Percentiles rank a stretch among this genome's conserved stretches.
Conservation (phyloP, 108 stramenopile species). For the Fragilaria radians region DNA sequence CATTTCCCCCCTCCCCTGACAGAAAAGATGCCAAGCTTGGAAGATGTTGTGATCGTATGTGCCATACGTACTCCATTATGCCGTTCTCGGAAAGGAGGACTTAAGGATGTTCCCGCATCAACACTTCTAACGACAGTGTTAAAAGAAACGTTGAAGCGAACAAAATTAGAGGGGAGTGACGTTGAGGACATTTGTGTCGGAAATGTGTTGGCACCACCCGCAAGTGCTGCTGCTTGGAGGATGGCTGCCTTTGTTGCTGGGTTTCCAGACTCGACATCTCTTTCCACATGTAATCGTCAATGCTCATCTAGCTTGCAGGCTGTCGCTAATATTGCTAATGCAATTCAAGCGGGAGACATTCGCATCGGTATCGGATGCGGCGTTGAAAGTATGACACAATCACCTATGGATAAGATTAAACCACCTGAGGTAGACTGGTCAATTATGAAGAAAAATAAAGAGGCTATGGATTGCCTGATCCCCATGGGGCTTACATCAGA, state of each 20-base stretch:
- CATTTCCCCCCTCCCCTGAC: neutral
- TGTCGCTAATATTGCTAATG: conserved; percentile 79
- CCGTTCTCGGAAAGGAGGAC: conserved; percentile 65
- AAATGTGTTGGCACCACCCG: conserved; percentile 86
- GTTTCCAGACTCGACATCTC: conserved; percentile 66
- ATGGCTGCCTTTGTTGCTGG: conserved; percentile 88
- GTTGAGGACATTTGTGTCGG: conserved; percentile 87
- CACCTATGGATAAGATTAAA: conserved; percentile 59
- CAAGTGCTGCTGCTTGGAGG: conserved; percentile 80
- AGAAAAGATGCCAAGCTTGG: conserved; percentile 20
- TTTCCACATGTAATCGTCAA: conserved; percentile 87
- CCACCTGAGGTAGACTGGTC: conserved; percentile 80
- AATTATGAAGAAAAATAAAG: conserved; percentile 25
- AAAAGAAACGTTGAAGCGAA: conserved; percentile 19
- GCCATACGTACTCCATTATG: conserved; percentile 82
- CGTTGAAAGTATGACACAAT: conserved; percentile 85
- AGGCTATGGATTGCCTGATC: conserved; percentile 84
- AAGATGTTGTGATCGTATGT: conserved; percentile 76
- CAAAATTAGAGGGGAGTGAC: conserved; percentile 15
- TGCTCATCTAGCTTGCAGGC: conserved; percentile 95
- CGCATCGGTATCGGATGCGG: conserved; percentile 89
- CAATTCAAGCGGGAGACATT: conserved; percentile 70
- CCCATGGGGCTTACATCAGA: conserved; percentile 97
- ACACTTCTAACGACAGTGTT: conserved; percentile 64
- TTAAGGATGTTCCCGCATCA: conserved; percentile 65